A percentile compares a stretch with the other conserved stretches of the same genome.
phyloP scores from a whole-genome alignment of 345 rosid species.

The Bruguiera gymnorhiza region DNA sequence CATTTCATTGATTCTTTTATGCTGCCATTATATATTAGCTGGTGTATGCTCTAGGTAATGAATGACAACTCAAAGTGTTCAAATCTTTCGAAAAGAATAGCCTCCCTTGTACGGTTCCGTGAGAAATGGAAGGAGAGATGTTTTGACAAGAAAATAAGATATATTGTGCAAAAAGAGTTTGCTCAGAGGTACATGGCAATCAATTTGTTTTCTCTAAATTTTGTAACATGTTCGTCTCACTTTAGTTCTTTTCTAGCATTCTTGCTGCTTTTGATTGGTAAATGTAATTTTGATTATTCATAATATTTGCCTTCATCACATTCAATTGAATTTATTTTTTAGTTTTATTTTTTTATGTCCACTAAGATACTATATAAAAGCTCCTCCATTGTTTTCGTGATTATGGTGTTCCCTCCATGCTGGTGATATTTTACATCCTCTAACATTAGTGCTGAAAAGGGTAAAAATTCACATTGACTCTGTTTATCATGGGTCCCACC shows the following conservation, averaged over 20 bases:
- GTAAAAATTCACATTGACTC: too few relatives aligned
- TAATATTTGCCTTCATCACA: too few relatives aligned
- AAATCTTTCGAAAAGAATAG: constrained; percentile 63
- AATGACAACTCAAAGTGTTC: constrained; percentile 47
- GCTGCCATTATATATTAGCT: constrained; percentile 12
- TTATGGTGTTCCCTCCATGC: too few relatives aligned
- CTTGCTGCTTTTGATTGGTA: too few relatives aligned
- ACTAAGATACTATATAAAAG: too few relatives aligned
- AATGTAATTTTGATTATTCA: too few relatives aligned
- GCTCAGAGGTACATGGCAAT: constrained; percentile 51
- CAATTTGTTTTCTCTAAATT: not conserved
- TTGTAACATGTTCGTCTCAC: not conserved
- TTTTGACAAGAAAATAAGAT: constrained; percentile 76
- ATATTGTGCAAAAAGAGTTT: constrained; percentile 65
- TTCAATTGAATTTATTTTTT: too few relatives aligned
- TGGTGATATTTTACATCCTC: too few relatives aligned
- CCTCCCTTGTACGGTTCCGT: constrained; percentile 69
- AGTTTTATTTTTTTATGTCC: too few relatives aligned
- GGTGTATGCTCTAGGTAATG: constrained; percentile 33
- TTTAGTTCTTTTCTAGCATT: not conserved
- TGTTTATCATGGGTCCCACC: too few relatives aligned
- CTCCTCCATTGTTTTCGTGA: too few relatives aligned
- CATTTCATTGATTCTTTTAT: not conserved
- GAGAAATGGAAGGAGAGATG: constrained; percentile 77
- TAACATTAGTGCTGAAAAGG: too few relatives aligned